phyloP scores from a whole-genome alignment of 75 land plant genomes.

The Pseudotsuga menziesii region DNA sequence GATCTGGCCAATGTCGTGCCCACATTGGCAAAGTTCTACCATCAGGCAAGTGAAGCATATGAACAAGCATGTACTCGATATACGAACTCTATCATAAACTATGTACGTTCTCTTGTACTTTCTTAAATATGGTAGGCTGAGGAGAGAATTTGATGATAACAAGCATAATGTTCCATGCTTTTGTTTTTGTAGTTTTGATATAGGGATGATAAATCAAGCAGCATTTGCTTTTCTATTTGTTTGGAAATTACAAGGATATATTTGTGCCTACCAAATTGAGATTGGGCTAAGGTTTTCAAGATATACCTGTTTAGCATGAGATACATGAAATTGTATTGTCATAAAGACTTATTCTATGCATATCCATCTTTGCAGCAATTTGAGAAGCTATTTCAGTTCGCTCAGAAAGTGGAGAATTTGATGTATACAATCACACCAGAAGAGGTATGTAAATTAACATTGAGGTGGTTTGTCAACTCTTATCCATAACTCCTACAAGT shows the following conservation, averaged over 20 bases:
- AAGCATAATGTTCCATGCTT: background rate
- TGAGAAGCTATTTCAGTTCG: slow-evolving; percentile 93
- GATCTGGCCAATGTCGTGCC: slow-evolving; percentile 98
- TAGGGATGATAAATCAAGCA: background rate
- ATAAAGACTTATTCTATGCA: background rate
- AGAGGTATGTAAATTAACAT: slow-evolving; percentile 52
- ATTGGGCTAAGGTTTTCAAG: background rate
- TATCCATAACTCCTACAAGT: background rate
- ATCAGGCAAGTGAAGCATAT: slow-evolving; percentile 97
- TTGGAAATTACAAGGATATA: background rate
- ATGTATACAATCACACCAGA: slow-evolving; percentile 85
- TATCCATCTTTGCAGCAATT: slow-evolving; percentile 67
- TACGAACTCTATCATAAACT: slow-evolving; percentile 82
- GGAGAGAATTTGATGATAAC: background rate
- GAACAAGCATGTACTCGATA: slow-evolving; percentile 96
- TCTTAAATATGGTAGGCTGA: background rate
- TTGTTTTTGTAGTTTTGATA: background rate
- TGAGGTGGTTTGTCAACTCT: background rate
- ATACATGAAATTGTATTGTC: background rate
- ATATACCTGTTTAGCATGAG: background rate
- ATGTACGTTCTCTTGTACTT: slow-evolving; percentile 45
- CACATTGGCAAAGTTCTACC: slow-evolving; percentile 90
- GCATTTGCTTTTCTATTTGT: background rate
- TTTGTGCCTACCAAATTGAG: background rate
- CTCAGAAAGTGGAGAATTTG: slow-evolving; percentile 76